Conservation (phyloP, 1,284 basidiomycete species). For the Laetiporus sulphureus region DNA sequence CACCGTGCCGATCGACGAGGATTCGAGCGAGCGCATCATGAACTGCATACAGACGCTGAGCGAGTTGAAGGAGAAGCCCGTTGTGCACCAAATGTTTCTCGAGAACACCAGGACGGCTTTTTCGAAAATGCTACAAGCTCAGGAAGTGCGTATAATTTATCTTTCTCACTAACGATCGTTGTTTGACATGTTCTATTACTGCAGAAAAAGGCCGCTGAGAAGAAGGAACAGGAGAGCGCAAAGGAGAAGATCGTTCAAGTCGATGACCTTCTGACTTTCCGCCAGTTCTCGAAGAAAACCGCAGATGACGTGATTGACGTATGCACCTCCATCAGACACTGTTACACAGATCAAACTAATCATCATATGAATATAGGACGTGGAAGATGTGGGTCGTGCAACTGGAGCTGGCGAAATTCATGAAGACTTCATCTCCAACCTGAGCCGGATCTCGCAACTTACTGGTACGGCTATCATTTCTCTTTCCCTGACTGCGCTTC, state of each 20-base stretch:
- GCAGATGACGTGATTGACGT: constrained; percentile 79
- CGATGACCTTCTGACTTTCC: constrained; percentile 89
- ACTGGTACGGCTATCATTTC: constrained; percentile 51
- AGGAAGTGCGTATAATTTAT: constrained; percentile 56
- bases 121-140: constrained; percentile 88
- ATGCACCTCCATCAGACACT: constrained; percentile 21
- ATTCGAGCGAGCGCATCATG: constrained; percentile 95
- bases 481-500: too few relatives aligned
- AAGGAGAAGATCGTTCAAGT: constrained; percentile 81
- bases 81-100: constrained; percentile 84
- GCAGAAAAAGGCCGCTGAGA: constrained; percentile 79
- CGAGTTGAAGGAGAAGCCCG: constrained; percentile 56
- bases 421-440: constrained; percentile 96
- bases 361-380: too few relatives aligned
- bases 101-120: constrained; percentile 91
- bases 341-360: too few relatives aligned
- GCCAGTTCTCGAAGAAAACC: constrained; percentile 92
- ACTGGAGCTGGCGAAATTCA: constrained; percentile 81
- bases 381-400: constrained; percentile 84
- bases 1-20: constrained; percentile 93
- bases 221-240: constrained; percentile 75
- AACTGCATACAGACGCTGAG: constrained; percentile 93
- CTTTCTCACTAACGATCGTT: neutral
- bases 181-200: constrained; percentile 12
- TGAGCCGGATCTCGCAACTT: constrained; percentile 92